A percentile compares a stretch with the other conserved stretches of the same genome.
phyloP scores from a whole-genome alignment of 257 asterid species.

The Solanum pinnatisectum region DNA sequence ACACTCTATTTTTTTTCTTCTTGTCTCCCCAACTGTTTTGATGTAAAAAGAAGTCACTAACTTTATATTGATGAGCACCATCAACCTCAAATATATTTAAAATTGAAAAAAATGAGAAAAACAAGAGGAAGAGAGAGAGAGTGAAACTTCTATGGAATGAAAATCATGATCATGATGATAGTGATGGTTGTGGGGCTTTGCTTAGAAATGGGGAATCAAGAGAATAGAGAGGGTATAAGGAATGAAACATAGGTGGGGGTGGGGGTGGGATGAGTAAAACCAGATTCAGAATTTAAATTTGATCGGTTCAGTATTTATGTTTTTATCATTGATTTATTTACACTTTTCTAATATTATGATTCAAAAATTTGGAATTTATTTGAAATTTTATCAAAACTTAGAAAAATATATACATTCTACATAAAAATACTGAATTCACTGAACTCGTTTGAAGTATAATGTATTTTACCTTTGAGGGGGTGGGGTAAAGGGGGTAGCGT shows the following conservation, averaged over 20 bases:
- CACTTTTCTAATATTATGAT: background rate
- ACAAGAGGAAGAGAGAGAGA: background rate
- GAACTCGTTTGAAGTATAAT: background rate
- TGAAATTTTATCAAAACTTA: background rate
- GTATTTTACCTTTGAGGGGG: background rate
- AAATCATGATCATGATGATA: slow-evolving; percentile 40
- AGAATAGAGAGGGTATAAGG: background rate
- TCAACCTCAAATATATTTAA: background rate
- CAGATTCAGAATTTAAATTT: background rate
- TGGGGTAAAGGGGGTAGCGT: background rate
- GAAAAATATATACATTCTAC: background rate
- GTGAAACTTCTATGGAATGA: slow-evolving; percentile 16
- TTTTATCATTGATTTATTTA: rapidly evolving
- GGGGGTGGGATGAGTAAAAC: background rate
- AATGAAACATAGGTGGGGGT: background rate
- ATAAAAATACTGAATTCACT: background rate
- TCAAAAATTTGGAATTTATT: background rate
- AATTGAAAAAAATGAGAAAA: background rate
- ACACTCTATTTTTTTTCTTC: background rate
- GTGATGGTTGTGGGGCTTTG: slow-evolving; percentile 57
- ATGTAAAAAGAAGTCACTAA: slow-evolving; percentile 27
- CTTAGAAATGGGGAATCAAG: slow-evolving; percentile 43
- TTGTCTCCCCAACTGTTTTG: slow-evolving; percentile 33
- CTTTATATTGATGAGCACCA: slow-evolving; percentile 20
- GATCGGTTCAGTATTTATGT: background rate